phyloP scores from a whole-genome alignment of 2,329 filamentous ascomycete species.

The Botrytis galanthina region DNA sequence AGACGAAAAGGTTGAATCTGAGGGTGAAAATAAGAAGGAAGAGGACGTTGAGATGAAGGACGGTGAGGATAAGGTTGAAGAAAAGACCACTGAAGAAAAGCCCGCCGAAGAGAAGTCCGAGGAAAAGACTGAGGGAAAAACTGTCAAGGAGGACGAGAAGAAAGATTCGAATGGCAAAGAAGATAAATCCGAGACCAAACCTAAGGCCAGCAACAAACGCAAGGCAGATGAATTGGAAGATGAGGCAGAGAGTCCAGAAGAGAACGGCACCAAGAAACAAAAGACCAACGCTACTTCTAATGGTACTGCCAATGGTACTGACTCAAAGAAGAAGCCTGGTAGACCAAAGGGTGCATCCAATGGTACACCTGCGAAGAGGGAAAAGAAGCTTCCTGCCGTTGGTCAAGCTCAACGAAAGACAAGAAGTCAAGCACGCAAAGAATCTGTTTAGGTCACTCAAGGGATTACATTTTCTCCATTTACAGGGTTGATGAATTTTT shows the following conservation, averaged over 20 bases:
- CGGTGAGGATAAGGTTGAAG: slow-evolving; percentile 13
- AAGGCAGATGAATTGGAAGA: slow-evolving; percentile 30
- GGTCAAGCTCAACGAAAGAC: slow-evolving; percentile 34
- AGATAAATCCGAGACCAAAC: slow-evolving; percentile 11
- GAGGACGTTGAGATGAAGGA: slow-evolving; percentile 22
- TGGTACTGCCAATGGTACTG: slow-evolving; percentile 16
- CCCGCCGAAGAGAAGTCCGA: background rate
- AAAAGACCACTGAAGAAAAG: slow-evolving; percentile 25
- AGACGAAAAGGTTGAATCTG: slow-evolving; percentile 22
- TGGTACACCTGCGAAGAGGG: slow-evolving; percentile 27
- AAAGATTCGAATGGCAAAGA: slow-evolving; percentile 23
- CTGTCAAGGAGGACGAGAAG: slow-evolving; percentile 36
- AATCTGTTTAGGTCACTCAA: background rate
- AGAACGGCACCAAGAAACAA: slow-evolving; percentile 28
- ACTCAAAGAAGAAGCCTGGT: slow-evolving; percentile 34
- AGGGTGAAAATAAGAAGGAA: slow-evolving; percentile 26
- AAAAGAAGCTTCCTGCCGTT: slow-evolving; percentile 34
- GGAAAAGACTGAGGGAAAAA: background rate
- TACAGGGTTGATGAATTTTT: background rate
- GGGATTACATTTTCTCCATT: background rate
- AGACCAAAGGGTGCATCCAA: slow-evolving; percentile 28
- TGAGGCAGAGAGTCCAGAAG: slow-evolving; percentile 26
- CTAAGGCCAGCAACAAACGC: slow-evolving; percentile 33
- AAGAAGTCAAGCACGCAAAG: slow-evolving; percentile 31
- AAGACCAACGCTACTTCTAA: slow-evolving; percentile 23